These are phyloP conservation scores for Ochetophila trinervis DNA, from an alignment of 306 rosid genomes.

Conservation along the genomic window DNA sequence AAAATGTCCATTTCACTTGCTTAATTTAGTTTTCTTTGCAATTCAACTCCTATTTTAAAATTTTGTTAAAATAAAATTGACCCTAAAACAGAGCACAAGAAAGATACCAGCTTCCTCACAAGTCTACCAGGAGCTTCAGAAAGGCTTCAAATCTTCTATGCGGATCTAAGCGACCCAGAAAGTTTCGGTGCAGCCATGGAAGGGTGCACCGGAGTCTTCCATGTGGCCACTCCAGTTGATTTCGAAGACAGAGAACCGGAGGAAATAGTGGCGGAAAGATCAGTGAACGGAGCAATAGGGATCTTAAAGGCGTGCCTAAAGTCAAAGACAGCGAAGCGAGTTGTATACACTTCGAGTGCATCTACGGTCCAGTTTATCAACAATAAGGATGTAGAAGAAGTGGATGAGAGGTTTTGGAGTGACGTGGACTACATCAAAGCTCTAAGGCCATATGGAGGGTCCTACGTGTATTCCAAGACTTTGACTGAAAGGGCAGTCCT, in stretches of 20 bases:
- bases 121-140: slow-evolving; percentile 41
- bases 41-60: too few relatives aligned
- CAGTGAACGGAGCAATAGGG: slow-evolving; percentile 50
- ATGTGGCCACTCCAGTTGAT: slow-evolving; percentile 48
- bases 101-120: slow-evolving; percentile 49
- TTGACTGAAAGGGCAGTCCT: slow-evolving; percentile 55
- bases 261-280: slow-evolving; percentile 40
- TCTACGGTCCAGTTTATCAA: slow-evolving; percentile 21
- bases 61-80: background rate
- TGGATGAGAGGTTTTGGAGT: slow-evolving; percentile 60
- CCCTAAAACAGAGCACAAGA: slow-evolving; percentile 21
- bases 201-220: slow-evolving; percentile 55
- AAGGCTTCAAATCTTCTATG: slow-evolving; percentile 34
- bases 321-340: slow-evolving; percentile 47
- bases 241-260: slow-evolving; percentile 34
- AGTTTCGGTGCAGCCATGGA: slow-evolving; percentile 39
- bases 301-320: slow-evolving; percentile 46
- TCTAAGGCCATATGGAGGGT: slow-evolving; percentile 3
- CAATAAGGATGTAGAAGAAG: background rate
- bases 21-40: too few relatives aligned
- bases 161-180: slow-evolving; percentile 31
- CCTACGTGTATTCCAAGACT: slow-evolving; percentile 51
- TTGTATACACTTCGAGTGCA: slow-evolving; percentile 61
- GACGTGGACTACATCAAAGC: slow-evolving; percentile 30
- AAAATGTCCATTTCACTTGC: too few relatives aligned